Evolutionary conservation across 179 eudicot genomes (phyloP).

Genomic region (Nepenthes alata): DNA sequence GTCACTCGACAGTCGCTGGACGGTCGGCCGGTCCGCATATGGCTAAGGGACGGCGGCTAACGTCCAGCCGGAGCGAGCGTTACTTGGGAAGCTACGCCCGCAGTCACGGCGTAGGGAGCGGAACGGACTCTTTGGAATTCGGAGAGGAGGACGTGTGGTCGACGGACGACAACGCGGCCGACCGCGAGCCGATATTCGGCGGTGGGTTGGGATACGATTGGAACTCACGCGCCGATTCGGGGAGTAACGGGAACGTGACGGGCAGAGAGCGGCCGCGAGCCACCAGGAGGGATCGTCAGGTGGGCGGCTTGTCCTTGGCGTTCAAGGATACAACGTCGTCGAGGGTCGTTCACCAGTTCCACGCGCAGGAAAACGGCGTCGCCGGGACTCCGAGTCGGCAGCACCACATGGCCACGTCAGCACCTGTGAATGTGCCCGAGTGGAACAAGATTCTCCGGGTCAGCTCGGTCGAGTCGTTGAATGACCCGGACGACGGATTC

Average conservation of each 20-base stretch:
- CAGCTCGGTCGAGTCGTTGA: constrained; percentile 28
- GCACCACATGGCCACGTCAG: constrained; percentile 32
- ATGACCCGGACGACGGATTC: constrained; percentile 40
- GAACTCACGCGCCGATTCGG: constrained; percentile 22
- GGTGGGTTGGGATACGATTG: constrained; percentile 9
- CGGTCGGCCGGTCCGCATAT: constrained; percentile 3
- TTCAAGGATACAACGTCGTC: constrained; percentile 22
- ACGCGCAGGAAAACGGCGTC: constrained; percentile 3
- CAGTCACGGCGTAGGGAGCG: background rate
- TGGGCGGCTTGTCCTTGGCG: constrained; percentile 31
- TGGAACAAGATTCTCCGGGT: constrained; percentile 37
- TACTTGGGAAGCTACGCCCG: constrained; percentile 9
- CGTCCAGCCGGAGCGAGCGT: constrained; percentile 29
- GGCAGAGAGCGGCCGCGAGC: background rate
- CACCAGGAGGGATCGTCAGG: constrained; percentile 8
- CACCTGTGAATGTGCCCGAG: constrained; percentile 39
- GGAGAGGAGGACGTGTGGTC: constrained; percentile 36
- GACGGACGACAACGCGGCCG: constrained; percentile 12
- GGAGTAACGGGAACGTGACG: constrained; percentile 7
- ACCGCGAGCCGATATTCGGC: background rate
- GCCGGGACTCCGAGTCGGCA: constrained; percentile 6
- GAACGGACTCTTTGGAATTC: constrained; percentile 14
- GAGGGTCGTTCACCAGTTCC: constrained; percentile 27
- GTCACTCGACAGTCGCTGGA: too few species aligned
- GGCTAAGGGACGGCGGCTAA: constrained; percentile 36